phyloP scores from a whole-genome alignment of 371 early-diverging fungal species.

The Mucor sp. region DNA sequence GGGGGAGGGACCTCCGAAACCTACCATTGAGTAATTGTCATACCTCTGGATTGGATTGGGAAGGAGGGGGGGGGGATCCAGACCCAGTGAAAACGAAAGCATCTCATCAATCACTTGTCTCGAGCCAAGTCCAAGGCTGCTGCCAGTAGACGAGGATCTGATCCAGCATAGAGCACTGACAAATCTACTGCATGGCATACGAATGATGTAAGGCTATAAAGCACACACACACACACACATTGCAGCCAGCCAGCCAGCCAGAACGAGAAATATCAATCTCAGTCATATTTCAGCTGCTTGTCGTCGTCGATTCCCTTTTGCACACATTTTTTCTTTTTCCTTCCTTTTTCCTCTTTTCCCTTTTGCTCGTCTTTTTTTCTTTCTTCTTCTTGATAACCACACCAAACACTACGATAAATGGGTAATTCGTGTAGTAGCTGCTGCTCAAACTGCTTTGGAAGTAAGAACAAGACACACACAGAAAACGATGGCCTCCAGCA shows the following conservation, averaged over 20 bases:
- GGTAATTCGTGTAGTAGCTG: constrained; percentile 31
- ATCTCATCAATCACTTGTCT: too few species aligned
- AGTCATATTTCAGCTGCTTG: constrained; percentile 1
- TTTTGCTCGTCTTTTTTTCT: not conserved
- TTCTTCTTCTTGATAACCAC: not conserved
- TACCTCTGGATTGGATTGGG: not conserved
- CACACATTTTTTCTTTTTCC: not conserved
- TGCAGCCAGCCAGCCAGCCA: not conserved
- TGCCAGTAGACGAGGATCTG: too few species aligned
- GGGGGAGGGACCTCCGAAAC: not conserved
- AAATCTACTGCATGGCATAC: too few species aligned
- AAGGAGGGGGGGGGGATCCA: not conserved
- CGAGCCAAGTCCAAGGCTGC: not conserved
- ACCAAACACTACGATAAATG: not conserved
- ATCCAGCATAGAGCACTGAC: too few species aligned
- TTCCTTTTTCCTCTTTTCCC: not conserved
- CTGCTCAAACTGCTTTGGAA: constrained; percentile 52
- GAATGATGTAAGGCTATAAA: too few species aligned
- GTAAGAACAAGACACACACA: constrained; percentile 25
- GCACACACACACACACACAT: not conserved
- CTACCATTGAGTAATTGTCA: not conserved
- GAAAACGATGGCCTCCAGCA: not conserved
- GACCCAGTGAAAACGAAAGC: not conserved
- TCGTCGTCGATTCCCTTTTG: not conserved
- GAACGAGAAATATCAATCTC: not conserved